Percentiles rank a stretch among this genome's conserved stretches.
Conservation (phyloP, 108 stramenopile genomes). For the Asterionellopsis glacialis region DNA sequence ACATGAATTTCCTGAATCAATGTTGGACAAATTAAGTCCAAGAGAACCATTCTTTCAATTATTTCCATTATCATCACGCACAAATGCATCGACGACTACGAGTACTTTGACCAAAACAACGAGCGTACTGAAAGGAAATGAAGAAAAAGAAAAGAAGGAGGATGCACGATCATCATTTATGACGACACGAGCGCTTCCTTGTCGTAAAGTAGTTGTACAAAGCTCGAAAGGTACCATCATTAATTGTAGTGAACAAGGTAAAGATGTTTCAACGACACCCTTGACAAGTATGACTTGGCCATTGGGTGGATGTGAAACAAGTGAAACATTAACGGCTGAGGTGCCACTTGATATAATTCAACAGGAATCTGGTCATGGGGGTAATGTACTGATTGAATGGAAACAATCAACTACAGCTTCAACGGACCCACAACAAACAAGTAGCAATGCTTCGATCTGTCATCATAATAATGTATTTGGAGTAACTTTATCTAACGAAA, state of each 20-base stretch:
- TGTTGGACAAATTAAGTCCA: conserved; percentile 63
- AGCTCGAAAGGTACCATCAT: background rate
- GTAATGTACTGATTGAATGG: background rate
- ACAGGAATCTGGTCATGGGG: background rate
- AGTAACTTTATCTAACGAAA: too few relatives aligned
- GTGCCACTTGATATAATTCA: conserved; percentile 40
- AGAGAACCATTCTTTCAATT: background rate
- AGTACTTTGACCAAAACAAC: background rate
- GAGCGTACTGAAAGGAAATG: background rate
- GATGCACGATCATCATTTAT: too few relatives aligned
- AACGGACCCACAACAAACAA: too few relatives aligned
- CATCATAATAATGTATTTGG: too few relatives aligned
- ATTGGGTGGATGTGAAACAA: conserved; percentile 46
- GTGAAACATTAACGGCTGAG: conserved; percentile 35
- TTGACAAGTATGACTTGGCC: conserved; percentile 41
- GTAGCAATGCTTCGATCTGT: too few relatives aligned
- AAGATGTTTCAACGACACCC: background rate
- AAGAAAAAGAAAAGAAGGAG: conserved; percentile 1
- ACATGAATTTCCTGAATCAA: conserved; percentile 58
- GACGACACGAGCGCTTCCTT: too few relatives aligned
- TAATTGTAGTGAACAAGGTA: background rate
- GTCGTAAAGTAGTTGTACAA: too few relatives aligned
- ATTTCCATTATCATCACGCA: background rate
- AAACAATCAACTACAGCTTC: too few relatives aligned
- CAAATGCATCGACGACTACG: background rate